Evolutionary conservation across 2,329 filamentous ascomycete species (phyloP).

Genomic region (Hirsutella rhossiliensis): DNA sequence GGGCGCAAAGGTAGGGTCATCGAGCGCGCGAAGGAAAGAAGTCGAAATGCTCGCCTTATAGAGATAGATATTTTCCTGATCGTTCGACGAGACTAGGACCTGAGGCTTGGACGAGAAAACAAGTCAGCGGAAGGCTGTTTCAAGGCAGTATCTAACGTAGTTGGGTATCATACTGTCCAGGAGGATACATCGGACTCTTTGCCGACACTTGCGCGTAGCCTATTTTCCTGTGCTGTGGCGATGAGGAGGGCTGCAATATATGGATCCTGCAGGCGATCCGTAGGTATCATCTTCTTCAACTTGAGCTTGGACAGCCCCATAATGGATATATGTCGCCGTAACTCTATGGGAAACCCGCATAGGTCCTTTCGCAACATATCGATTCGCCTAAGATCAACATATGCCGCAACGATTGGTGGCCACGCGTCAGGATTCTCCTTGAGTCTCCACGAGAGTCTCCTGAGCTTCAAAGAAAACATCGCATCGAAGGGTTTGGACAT

Average conservation of each 20-base stretch:
- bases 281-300: not conserved
- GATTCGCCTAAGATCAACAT: not conserved
- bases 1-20: not conserved
- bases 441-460: not conserved
- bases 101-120: not conserved
- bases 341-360: not conserved
- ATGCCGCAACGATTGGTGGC: not conserved
- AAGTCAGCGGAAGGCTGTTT: not conserved
- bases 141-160: not conserved
- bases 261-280: not conserved
- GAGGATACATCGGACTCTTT: not conserved
- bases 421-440: not conserved
- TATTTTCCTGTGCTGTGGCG: not conserved
- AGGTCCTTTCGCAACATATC: not conserved
- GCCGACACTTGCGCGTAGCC: not conserved
- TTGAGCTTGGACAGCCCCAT: not conserved
- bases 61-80: slow-evolving; percentile 2
- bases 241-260: not conserved
- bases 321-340: not conserved
- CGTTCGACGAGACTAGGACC: not conserved
- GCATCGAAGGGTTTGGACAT: not conserved
- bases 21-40: slow-evolving; percentile 3
- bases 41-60: slow-evolving; percentile 2
- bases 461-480: not conserved
- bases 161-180: not conserved